These are phyloP conservation scores for Insectozyma bohioensis DNA, from an alignment of 1,139 yeast species.

Conservation along the genomic window DNA sequence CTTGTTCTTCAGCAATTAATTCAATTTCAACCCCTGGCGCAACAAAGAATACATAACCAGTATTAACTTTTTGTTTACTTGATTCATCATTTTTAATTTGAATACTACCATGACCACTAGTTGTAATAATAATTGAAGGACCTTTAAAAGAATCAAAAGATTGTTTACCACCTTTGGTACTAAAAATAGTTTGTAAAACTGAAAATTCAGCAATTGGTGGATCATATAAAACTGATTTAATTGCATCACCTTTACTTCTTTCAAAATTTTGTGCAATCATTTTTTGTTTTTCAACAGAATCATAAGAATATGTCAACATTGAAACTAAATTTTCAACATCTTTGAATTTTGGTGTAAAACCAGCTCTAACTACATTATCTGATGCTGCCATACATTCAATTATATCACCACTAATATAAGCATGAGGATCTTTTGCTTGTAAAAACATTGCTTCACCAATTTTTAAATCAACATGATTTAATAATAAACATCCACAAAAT, in stretches of 20 bases:
- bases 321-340: constrained; percentile 87
- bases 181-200: constrained; percentile 72
- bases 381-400: constrained; percentile 99
- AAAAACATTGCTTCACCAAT: constrained; percentile 98
- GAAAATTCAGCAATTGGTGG: constrained; percentile 98
- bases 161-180: constrained; percentile 45
- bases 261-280: constrained; percentile 69
- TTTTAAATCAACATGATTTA: constrained; percentile 78
- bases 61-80: constrained; percentile 27
- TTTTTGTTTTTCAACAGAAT: constrained; percentile 89
- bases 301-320: constrained; percentile 88
- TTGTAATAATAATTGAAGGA: constrained; percentile 83
- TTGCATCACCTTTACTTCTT: constrained; percentile 67
- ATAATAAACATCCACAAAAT: constrained; percentile 90
- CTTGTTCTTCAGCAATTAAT: constrained; percentile 49
- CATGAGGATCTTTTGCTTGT: constrained; percentile 97
- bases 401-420: constrained; percentile 93
- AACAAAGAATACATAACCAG: constrained; percentile 82
- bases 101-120: constrained; percentile 73
- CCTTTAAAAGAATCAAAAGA: constrained; percentile 65
- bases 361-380: constrained; percentile 97
- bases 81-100: constrained; percentile 44
- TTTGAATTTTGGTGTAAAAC: constrained; percentile 97
- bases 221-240: constrained; percentile 65
- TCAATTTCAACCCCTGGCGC: constrained; percentile 74